These are phyloP conservation scores for Colletotrichum phormii DNA, from an alignment of 2,329 filamentous ascomycete species.

Conservation along the genomic window DNA sequence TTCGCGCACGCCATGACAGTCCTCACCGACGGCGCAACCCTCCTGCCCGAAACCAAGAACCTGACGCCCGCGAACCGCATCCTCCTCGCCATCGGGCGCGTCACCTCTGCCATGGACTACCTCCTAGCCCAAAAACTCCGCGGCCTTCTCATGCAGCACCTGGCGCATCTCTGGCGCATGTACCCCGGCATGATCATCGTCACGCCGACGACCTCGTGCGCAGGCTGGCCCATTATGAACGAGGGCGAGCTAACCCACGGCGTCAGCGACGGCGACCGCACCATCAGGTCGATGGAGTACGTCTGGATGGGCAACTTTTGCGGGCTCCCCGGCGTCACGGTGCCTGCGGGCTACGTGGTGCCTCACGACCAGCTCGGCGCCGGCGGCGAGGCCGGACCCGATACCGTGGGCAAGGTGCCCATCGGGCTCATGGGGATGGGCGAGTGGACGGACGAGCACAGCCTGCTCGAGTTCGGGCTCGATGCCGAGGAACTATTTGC, in stretches of 20 bases:
- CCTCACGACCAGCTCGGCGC: constrained; percentile 47
- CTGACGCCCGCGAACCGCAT: constrained; percentile 73
- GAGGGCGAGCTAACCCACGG: constrained; percentile 52
- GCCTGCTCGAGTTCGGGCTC: constrained; percentile 59
- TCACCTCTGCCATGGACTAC: constrained; percentile 74
- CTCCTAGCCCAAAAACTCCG: constrained; percentile 78
- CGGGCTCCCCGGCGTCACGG: constrained; percentile 57
- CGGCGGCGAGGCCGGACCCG: constrained; percentile 46
- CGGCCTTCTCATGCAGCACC: constrained; percentile 76
- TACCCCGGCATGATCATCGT: constrained; percentile 78
- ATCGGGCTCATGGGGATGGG: constrained; percentile 67
- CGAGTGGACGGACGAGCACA: constrained; percentile 65
- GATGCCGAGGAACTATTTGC: constrained; percentile 56
- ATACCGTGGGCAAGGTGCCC: constrained; percentile 56
- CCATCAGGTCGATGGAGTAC: constrained; percentile 60
- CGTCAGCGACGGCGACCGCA: constrained; percentile 59
- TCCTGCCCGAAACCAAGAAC: constrained; percentile 58
- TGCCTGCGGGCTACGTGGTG: constrained; percentile 58
- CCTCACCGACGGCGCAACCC: constrained; percentile 68
- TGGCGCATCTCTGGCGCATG: constrained; percentile 72
- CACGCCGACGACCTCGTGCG: constrained; percentile 72
- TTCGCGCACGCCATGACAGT: constrained; percentile 80
- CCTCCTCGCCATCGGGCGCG: constrained; percentile 71
- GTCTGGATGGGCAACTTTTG: constrained; percentile 65
- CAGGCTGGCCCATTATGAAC: constrained; percentile 56